These are phyloP conservation scores for Epichloe typhina DNA, from an alignment of 2,329 filamentous ascomycete genomes.

Conservation along the genomic window DNA sequence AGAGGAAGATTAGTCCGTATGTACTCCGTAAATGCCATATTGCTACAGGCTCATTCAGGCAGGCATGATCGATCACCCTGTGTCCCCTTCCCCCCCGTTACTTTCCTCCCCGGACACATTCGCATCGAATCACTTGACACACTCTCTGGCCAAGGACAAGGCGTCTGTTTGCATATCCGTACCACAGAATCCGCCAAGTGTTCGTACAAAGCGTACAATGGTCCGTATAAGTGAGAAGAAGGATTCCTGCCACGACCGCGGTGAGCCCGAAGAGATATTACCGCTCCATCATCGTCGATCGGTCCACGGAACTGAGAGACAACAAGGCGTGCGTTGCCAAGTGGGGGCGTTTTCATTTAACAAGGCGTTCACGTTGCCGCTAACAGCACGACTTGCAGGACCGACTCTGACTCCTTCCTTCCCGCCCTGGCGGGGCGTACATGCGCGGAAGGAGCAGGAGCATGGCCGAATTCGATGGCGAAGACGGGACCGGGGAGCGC, in stretches of 20 bases:
- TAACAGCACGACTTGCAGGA: not conserved
- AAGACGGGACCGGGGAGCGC: not conserved
- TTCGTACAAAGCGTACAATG: not conserved
- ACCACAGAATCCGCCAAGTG: not conserved
- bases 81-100: not conserved
- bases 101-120: not conserved
- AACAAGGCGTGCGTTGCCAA: not conserved
- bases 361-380: not conserved
- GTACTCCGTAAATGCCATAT: too few relatives aligned
- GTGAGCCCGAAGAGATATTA: not conserved
- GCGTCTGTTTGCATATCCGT: not conserved
- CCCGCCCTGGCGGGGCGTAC: not conserved
- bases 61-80: not conserved
- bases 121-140: not conserved
- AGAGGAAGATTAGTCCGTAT: too few relatives aligned
- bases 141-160: not conserved
- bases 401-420: too few relatives aligned
- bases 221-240: not conserved
- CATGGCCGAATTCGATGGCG: not conserved
- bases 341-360: not conserved
- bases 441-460: not conserved
- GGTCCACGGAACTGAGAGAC: not conserved
- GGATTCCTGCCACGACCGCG: not conserved
- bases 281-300: conserved; percentile 1
- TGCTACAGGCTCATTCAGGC: not conserved